phyloP scores from a whole-genome alignment of 768 basidiomycete genomes.

The Kwoniella dejecticola region DNA sequence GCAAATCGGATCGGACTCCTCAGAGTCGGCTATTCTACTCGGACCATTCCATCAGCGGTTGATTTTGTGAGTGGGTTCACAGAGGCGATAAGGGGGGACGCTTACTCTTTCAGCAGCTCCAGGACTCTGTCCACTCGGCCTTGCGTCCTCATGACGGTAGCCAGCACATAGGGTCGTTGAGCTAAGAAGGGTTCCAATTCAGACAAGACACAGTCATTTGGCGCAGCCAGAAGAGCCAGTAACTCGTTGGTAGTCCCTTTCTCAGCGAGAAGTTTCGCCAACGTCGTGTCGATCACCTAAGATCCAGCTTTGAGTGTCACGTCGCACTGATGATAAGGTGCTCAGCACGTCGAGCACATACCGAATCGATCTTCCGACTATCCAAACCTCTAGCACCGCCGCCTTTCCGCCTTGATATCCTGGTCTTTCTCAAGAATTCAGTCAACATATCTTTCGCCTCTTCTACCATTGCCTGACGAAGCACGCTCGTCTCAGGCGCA shows the following conservation, averaged over 20 bases:
- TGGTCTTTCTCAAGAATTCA: constrained; percentile 66
- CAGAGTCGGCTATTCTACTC: constrained; percentile 67
- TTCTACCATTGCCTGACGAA: constrained; percentile 65
- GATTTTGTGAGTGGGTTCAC: not conserved
- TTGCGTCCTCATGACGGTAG: constrained; percentile 64
- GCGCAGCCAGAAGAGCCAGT: constrained; percentile 62
- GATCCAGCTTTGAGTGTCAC: not conserved
- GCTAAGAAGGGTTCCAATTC: constrained; percentile 68
- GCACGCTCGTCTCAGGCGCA: constrained; percentile 71
- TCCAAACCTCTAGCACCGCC: constrained; percentile 41
- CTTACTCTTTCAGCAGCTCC: constrained; percentile 70
- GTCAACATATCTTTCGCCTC: constrained; percentile 78
- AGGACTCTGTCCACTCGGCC: constrained; percentile 67
- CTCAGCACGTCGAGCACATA: constrained; percentile 12
- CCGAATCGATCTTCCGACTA: constrained; percentile 50
- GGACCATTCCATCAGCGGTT: not conserved
- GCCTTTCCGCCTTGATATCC: constrained; percentile 57
- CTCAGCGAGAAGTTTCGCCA: constrained; percentile 72
- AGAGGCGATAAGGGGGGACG: constrained; percentile 16
- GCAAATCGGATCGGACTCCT: constrained; percentile 67
- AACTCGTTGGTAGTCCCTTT: constrained; percentile 67
- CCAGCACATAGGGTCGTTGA: constrained; percentile 66
- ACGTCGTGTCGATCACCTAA: constrained; percentile 78
- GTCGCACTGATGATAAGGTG: constrained; percentile 3
- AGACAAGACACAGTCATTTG: constrained; percentile 62